Evolutionary conservation across 2,329 filamentous ascomycete genomes (phyloP).

Genomic region (Macrophomina tecta): DNA sequence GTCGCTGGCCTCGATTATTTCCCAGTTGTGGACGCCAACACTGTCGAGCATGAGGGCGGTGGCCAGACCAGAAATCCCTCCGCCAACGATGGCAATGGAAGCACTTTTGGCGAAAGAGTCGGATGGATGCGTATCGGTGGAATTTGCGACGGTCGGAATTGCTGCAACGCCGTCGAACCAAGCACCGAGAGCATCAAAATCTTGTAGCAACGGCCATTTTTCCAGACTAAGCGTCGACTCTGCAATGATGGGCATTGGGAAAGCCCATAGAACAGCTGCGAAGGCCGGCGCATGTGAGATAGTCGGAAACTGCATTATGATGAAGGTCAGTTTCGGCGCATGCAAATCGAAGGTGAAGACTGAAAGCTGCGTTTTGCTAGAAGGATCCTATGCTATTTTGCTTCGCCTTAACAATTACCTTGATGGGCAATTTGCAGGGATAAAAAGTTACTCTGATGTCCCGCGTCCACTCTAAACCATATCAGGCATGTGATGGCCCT

Average conservation of each 20-base stretch:
- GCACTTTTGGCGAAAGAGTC: background rate
- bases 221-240: background rate
- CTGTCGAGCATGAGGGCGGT: conserved; percentile 28
- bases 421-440: background rate
- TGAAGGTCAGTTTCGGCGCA: too few species aligned
- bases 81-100: conserved; percentile 26
- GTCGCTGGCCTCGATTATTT: conserved; percentile 15
- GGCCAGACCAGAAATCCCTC: conserved; percentile 25
- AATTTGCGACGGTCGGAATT: background rate
- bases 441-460: too few species aligned
- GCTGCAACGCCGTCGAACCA: conserved; percentile 25
- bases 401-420: background rate
- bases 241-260: background rate
- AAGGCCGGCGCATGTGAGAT: background rate
- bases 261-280: background rate
- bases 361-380: too few species aligned
- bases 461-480: too few species aligned
- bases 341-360: too few species aligned
- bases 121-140: background rate
- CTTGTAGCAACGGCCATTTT: conserved; percentile 14
- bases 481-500: too few species aligned
- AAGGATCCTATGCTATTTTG: too few species aligned
- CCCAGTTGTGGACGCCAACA: conserved; percentile 17
- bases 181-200: conserved; percentile 27
- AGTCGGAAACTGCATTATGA: too few species aligned